phyloP scores from a whole-genome alignment of 345 rosid genomes.

The Punica granatum region DNA sequence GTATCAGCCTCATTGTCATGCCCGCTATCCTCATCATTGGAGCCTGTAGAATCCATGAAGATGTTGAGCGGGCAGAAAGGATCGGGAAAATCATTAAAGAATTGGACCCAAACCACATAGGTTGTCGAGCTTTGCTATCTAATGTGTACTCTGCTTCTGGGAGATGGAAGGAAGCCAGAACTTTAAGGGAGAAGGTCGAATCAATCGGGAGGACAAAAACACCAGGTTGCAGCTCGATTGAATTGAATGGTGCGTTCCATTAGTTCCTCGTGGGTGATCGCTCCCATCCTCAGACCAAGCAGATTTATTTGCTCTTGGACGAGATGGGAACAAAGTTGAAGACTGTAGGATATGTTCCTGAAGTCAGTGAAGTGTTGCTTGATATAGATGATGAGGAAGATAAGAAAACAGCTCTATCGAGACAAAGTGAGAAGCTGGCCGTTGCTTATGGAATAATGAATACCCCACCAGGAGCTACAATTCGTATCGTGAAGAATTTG shows the following conservation, averaged over 20 bases:
- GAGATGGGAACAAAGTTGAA: conserved; percentile 21
- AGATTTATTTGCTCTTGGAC: conserved; percentile 22
- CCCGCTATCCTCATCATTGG: too few species aligned
- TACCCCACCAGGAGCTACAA: conserved; percentile 20
- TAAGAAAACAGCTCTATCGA: conserved; percentile 20
- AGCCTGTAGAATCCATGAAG: conserved; percentile 15
- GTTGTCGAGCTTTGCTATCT: conserved; percentile 19
- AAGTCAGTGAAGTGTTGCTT: conserved; percentile 24
- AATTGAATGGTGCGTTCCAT: conserved; percentile 14
- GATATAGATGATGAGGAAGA: conserved; percentile 31
- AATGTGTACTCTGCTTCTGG: conserved; percentile 25
- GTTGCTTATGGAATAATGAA: conserved; percentile 23
- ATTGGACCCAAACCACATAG: conserved; percentile 8
- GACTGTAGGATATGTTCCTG: conserved; percentile 25
- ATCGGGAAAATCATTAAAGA: conserved; percentile 6
- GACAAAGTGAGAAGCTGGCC: conserved; percentile 21
- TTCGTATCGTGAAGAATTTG: conserved; percentile 27
- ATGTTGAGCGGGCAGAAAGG: conserved; percentile 6
- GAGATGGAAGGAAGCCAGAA: conserved; percentile 17
- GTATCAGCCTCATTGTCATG: too few species aligned
- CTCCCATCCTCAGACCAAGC: conserved; percentile 18
- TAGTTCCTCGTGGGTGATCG: conserved; percentile 26
- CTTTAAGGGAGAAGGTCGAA: conserved; percentile 16
- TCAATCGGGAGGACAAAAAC: conserved; percentile 15
- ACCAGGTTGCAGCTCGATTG: conserved; percentile 26